Evolutionary conservation across 2,329 filamentous ascomycete species (phyloP).

Genomic region (Fusarium luffae): DNA sequence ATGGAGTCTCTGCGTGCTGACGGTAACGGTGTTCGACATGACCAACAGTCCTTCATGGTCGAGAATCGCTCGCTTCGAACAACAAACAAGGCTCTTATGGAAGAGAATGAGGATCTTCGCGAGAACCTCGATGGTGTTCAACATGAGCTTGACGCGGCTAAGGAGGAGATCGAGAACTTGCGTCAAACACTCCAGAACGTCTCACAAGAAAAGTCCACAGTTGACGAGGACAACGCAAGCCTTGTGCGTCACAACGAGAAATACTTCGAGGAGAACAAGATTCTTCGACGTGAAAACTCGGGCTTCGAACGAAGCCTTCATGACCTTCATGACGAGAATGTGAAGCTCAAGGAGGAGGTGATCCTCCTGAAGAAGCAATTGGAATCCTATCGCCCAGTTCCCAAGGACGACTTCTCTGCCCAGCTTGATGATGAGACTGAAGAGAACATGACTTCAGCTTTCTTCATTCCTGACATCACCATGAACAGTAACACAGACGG

Average conservation of each 20-base stretch:
- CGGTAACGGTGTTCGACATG: constrained; percentile 55
- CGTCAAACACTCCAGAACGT: constrained; percentile 54
- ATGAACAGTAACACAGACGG: constrained; percentile 55
- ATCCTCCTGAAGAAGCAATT: constrained; percentile 59
- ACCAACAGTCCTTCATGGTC: constrained; percentile 56
- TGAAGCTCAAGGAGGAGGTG: constrained; percentile 61
- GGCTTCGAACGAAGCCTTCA: constrained; percentile 59
- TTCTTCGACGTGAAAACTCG: constrained; percentile 60
- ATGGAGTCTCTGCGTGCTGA: constrained; percentile 56
- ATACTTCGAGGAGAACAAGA: constrained; percentile 65
- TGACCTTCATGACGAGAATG: constrained; percentile 59
- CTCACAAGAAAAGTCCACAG: constrained; percentile 56
- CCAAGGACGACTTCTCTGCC: constrained; percentile 52
- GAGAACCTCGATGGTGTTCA: constrained; percentile 55
- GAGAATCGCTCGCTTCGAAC: constrained; percentile 60
- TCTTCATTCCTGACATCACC: constrained; percentile 69
- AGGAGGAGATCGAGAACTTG: constrained; percentile 54
- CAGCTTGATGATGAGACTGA: constrained; percentile 54
- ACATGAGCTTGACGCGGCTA: constrained; percentile 55
- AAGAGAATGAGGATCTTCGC: constrained; percentile 58
- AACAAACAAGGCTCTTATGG: constrained; percentile 54
- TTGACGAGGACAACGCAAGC: constrained; percentile 63
- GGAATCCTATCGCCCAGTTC: constrained; percentile 54
- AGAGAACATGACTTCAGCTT: constrained; percentile 69
- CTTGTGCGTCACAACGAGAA: constrained; percentile 66